Evolutionary conservation across 345 rosid species (phyloP), one percentile per base, ranked within the genome.

Genomic region (Acer saccharum): DNA sequence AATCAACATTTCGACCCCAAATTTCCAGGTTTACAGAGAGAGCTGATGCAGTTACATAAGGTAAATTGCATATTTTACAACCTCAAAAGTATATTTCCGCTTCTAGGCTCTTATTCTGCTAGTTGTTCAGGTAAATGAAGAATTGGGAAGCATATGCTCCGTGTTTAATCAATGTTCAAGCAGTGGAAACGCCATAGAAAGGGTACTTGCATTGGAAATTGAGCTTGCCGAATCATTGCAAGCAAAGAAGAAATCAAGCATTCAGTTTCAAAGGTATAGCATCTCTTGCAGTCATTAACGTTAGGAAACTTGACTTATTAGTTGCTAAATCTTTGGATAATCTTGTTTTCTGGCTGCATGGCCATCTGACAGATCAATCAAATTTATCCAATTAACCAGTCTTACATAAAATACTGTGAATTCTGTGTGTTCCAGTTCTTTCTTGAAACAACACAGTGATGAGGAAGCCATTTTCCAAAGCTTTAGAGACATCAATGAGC

Each of bases 161-260:
- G 71, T 78, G 65, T 88, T 86, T 77, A 89, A 81, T 44, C 89
- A 88, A 50, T 86, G 87, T 63, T 77, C 92, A 41, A 86, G 83
- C 18, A 81, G 86, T 69, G 90, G 97, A 60, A 91, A 87, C 62
- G 91, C 98, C 35, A 81, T 92, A 72, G 97, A 96, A 83, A 90
- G 97, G 71, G 98, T 96, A 65, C 94, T 96, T 50, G 99, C 98
- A 16, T 83, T 96, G 78, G 99, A 96, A 85, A 86, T 94, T 48
- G 97, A 96, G 81, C 96, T 96, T 71, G 97, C 97, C 46, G 94
- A 90, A 83, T 89, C 97, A 69, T 82, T 96, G 83, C 92, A 90
- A 80, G 83, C 87, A 25, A 92, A 96, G 84, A 89, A 90, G 79
- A 91, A 81, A 83, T 85, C 97, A 55, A 81, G 81, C 78, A 65